Evolutionary conservation across 169 alveolate genomes (phyloP).

Genomic region (Plasmodium malariae): DNA sequence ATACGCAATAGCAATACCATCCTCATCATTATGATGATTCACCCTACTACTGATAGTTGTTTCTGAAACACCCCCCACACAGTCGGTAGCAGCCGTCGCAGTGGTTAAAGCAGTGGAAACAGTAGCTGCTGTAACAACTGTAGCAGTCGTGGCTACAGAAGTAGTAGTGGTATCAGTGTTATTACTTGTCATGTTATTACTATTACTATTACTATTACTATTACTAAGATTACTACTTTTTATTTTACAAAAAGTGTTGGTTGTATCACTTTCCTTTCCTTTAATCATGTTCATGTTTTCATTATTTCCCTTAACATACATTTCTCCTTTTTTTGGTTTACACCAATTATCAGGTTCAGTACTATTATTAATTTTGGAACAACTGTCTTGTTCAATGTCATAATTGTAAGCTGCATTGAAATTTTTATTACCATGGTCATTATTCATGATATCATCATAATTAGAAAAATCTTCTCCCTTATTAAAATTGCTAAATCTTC

Average conservation of each 20-base stretch:
- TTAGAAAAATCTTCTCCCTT: background rate
- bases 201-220: constrained; percentile 19
- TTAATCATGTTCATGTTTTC: constrained; percentile 8
- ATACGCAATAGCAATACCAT: no score
- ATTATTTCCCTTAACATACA: background rate
- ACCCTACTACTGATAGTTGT: no score
- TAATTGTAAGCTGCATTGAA: background rate
- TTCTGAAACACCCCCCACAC: background rate
- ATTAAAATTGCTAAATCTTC: background rate
- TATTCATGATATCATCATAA: background rate
- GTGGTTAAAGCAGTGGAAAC: background rate
- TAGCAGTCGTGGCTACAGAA: background rate
- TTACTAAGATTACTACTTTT: constrained; percentile 12
- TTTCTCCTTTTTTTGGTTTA: constrained; percentile 8
- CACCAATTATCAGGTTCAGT: background rate
- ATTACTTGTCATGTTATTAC: constrained; percentile 32
- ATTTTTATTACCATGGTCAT: background rate
- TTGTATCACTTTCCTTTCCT: constrained; percentile 23
- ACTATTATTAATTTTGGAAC: background rate
- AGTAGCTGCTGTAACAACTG: background rate
- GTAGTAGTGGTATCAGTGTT: constrained; percentile 33
- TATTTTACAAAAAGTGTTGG: constrained; percentile 21
- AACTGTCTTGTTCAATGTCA: background rate
- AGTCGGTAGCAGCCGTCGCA: background rate
- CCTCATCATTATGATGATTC: no score